Percentiles rank a stretch among this genome's conserved stretches.
Evolutionary conservation across 179 eudicot species (phyloP).

Genomic region (Monotropa hypopitys): DNA sequence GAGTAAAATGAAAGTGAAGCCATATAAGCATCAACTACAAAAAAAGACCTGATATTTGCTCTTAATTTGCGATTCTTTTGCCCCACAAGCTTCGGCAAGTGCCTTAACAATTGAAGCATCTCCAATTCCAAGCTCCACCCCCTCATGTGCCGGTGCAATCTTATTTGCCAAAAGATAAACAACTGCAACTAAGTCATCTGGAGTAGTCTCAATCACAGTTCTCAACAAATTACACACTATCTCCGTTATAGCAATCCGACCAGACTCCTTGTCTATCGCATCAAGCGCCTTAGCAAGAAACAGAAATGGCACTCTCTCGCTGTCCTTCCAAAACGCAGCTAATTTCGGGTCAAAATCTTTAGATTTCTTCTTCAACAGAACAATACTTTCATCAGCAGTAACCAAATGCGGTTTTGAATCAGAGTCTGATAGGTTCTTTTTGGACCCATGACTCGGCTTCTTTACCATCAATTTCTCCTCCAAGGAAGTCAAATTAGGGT

Average conservation of each 20-base stretch:
- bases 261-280: conserved; percentile 51
- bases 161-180: conserved; percentile 74
- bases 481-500: conserved; percentile 6
- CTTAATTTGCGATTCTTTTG: conserved; percentile 49
- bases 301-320: conserved; percentile 64
- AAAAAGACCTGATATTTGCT: conserved; percentile 42
- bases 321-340: conserved; percentile 71
- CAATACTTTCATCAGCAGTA: conserved; percentile 42
- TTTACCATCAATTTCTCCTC: neutral
- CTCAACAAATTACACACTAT: conserved; percentile 82
- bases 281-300: conserved; percentile 65
- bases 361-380: conserved; percentile 52
- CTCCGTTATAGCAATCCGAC: conserved; percentile 68
- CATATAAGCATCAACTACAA: neutral
- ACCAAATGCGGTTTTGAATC: conserved; percentile 18
- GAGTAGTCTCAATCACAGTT: conserved; percentile 62
- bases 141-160: conserved; percentile 81
- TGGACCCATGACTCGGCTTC: conserved; percentile 12
- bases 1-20: neutral
- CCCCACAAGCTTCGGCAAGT: conserved; percentile 77
- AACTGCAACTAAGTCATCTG: conserved; percentile 57
- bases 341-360: conserved; percentile 38
- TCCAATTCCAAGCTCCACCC: conserved; percentile 91
- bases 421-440: neutral
- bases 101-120: conserved; percentile 82